A percentile compares a stretch with the other conserved stretches of the same genome.
Conservation (phyloP, 106 monocot genomes). For the Chionographis japonica region DNA sequence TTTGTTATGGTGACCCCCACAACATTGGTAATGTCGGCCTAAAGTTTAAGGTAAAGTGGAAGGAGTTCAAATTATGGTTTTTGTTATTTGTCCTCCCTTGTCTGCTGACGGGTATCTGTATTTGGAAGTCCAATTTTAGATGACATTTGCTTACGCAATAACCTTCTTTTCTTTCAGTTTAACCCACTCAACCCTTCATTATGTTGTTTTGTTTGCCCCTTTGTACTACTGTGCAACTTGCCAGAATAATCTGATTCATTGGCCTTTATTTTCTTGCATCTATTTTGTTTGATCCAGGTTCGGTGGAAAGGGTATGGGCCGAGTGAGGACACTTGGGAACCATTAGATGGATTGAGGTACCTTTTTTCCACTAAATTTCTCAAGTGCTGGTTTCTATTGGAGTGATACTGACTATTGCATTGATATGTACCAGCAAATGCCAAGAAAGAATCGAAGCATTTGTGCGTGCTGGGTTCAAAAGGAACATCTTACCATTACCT, state of each 20-base stretch:
- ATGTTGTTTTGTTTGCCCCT: no score
- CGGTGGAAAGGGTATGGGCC: slow-evolving; percentile 72
- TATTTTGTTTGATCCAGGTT: slow-evolving; percentile 25
- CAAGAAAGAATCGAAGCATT: slow-evolving; percentile 40
- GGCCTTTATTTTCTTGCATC: background rate
- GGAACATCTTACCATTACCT: slow-evolving; percentile 48
- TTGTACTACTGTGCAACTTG: no score
- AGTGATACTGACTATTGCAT: background rate
- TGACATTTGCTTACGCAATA: no score
- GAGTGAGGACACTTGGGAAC: slow-evolving; percentile 67
- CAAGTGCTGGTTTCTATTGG: background rate
- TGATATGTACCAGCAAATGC: slow-evolving; percentile 32
- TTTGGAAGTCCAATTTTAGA: background rate
- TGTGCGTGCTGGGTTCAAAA: slow-evolving; percentile 38
- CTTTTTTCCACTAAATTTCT: background rate
- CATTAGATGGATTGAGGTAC: slow-evolving; percentile 49
- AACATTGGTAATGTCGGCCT: slow-evolving; percentile 39
- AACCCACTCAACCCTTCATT: no score
- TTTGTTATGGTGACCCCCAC: slow-evolving; percentile 74
- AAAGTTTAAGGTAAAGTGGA: slow-evolving; percentile 54
- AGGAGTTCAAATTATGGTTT: no score
- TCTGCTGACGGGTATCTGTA: background rate
- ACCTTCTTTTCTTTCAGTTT: no score
- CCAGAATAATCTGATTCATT: no score
- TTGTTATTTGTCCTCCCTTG: no score